Evolutionary conservation across 129 eudicot species (phyloP).

Genomic region (Lactuca sativa): DNA sequence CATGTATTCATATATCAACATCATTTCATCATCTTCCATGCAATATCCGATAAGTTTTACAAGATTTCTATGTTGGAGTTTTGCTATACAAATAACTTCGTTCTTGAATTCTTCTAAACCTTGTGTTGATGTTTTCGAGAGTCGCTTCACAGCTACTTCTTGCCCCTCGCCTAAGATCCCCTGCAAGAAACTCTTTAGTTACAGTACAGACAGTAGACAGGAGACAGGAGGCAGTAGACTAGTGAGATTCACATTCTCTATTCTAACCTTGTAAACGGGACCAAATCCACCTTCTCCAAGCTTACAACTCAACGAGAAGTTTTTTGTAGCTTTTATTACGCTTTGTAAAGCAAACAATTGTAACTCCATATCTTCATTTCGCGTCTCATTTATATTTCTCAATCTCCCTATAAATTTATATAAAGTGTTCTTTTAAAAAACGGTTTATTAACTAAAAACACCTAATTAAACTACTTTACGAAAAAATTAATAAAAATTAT

Average conservation of each 20-base stretch:
- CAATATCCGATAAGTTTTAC: constrained; percentile 59
- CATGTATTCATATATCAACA: constrained; percentile 53
- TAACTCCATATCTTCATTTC: constrained; percentile 7
- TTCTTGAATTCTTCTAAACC: constrained; percentile 49
- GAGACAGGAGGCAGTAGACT: background rate
- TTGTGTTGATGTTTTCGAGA: constrained; percentile 47
- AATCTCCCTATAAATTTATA: background rate
- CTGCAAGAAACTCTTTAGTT: background rate
- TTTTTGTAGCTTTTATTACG: constrained; percentile 12
- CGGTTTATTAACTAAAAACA: background rate
- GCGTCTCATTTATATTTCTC: constrained; percentile 7
- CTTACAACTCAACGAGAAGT: constrained; percentile 4
- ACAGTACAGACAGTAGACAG: background rate
- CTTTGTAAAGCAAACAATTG: background rate
- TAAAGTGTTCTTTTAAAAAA: background rate
- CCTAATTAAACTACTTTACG: background rate
- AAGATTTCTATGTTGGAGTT: constrained; percentile 61
- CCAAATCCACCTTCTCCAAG: constrained; percentile 21
- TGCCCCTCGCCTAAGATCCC: constrained; percentile 39
- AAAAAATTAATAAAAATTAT: background rate
- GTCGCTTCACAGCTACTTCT: constrained; percentile 59
- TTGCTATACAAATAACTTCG: constrained; percentile 46
- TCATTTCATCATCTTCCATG: constrained; percentile 44
- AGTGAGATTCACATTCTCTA: background rate
- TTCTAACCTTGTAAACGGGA: constrained; percentile 6